Evolutionary conservation across 345 rosid species (phyloP), one percentile per base, ranked within the genome.

Genomic region (Acer campestre): DNA sequence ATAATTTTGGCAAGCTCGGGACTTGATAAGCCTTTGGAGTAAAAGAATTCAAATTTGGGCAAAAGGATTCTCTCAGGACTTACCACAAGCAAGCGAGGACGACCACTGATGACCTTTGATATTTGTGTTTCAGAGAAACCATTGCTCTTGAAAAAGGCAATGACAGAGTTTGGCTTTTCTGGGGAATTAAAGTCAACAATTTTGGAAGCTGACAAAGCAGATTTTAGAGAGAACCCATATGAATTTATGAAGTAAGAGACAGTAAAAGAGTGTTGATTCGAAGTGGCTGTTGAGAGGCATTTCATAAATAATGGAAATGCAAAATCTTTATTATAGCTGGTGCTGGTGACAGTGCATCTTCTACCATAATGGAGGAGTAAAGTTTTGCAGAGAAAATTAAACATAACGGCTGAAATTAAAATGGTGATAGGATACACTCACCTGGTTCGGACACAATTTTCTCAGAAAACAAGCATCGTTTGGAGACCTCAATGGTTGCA

Each of bases 21-120:
- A 3, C 23, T 23, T 17, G 84, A 80, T 6, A 80, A 13, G 12
- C 80, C 78, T 55, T 38, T 35, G 13, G 82, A 82, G 27, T 16
- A 9, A 13, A 79, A 46, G 63, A 77, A 82, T 12, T 80, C 70
- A 2, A 82, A 4, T 27, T 85, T 85, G 68, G 85, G 81, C 80
- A 78, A 55, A 70, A 85, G 63, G 59, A 65, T 80, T 64, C 55
- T 71, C 67, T 68, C 79, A 16, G 68, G 18, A 42, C 72, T 63
- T 2, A 6, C 53, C 1, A 25, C 10, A 31, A 85, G 80, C 64
- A 85, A 7, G 0, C 0, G 6, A 35, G 38, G 6, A 35, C 38
- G 6, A 4, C 0, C 6, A 0, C 38, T 35, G 38, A 35, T 35
- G 38, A 4, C 38, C 38, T 35, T 35, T 0, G 38, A 4, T 35